Conservation (phyloP, 2,329 filamentous ascomycete genomes). For the Elsinoe necatrix region DNA sequence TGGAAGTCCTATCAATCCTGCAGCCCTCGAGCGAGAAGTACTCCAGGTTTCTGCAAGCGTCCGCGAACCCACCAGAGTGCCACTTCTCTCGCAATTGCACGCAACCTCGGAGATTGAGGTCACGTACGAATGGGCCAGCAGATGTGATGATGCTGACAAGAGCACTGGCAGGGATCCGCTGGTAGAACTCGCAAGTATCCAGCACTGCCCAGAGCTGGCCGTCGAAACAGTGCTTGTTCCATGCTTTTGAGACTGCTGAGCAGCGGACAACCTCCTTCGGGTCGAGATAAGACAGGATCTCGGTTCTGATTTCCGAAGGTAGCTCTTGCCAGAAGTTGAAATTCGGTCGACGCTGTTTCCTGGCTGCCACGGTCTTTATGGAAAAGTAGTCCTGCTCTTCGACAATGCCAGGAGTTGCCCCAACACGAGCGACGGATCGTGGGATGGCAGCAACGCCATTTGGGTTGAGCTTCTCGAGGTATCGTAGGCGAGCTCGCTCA, state of each 20-base stretch:
- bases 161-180: conserved; percentile 73
- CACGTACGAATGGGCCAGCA: conserved; percentile 81
- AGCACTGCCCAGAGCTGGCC: conserved; percentile 86
- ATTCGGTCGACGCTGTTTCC: conserved; percentile 31
- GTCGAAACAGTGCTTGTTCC: conserved; percentile 80
- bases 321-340: conserved; percentile 71
- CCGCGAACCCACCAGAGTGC: conserved; percentile 66
- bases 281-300: conserved; percentile 65
- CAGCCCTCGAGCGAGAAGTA: conserved; percentile 86
- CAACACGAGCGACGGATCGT: conserved; percentile 38
- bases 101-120: conserved; percentile 85
- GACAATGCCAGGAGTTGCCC: conserved; percentile 25
- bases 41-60: conserved; percentile 76
- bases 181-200: conserved; percentile 74
- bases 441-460: conserved; percentile 48
- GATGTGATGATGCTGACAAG: conserved; percentile 75
- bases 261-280: conserved; percentile 74
- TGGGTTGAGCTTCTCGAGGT: conserved; percentile 38
- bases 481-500: conserved; percentile 47
- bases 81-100: conserved; percentile 80
- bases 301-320: conserved; percentile 72
- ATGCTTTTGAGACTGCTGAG: conserved; percentile 68
- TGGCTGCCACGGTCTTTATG: conserved; percentile 23
- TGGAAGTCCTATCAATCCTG: conserved; percentile 68
- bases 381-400: conserved; percentile 23